Evolutionary conservation across 2,329 filamentous ascomycete genomes (phyloP).

Genomic region (Calonectria henricotiae): DNA sequence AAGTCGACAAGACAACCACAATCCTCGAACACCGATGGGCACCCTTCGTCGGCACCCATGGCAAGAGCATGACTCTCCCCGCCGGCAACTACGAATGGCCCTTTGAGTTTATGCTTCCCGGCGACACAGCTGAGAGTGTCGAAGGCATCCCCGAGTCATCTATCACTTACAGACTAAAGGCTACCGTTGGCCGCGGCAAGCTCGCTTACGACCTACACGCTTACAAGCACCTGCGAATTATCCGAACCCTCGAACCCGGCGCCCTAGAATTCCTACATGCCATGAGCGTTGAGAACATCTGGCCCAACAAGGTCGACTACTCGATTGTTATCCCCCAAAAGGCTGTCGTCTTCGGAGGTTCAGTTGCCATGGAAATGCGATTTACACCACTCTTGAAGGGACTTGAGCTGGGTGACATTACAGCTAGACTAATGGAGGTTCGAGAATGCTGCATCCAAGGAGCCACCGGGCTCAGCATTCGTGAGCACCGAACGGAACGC

Average conservation of each 20-base stretch:
- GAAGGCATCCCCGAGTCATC: slow-evolving; percentile 91
- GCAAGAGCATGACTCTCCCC: slow-evolving; percentile 73
- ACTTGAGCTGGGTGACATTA: slow-evolving; percentile 86
- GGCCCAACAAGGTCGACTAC: slow-evolving; percentile 98
- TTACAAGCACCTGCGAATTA: slow-evolving; percentile 84
- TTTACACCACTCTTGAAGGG: slow-evolving; percentile 93
- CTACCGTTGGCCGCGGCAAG: slow-evolving; percentile 89
- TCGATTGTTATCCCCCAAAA: slow-evolving; percentile 94
- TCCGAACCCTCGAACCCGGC: slow-evolving; percentile 83
- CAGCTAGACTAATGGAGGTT: slow-evolving; percentile 84
- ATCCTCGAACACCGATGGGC: slow-evolving; percentile 81
- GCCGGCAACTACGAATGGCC: slow-evolving; percentile 89
- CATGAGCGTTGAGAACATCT: slow-evolving; percentile 97
- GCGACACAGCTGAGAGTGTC: slow-evolving; percentile 85
- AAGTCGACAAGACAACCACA: slow-evolving; percentile 71
- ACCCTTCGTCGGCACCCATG: slow-evolving; percentile 74
- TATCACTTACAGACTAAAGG: slow-evolving; percentile 92
- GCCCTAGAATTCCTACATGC: slow-evolving; percentile 86
- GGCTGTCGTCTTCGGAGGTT: slow-evolving; percentile 94
- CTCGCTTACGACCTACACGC: slow-evolving; percentile 89
- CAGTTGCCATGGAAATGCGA: slow-evolving; percentile 86
- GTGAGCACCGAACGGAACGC: slow-evolving; percentile 75
- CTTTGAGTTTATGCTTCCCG: slow-evolving; percentile 82
- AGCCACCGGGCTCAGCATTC: slow-evolving; percentile 64
- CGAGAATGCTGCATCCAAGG: slow-evolving; percentile 77